phyloP scores from a whole-genome alignment of 1,284 basidiomycete genomes.

The Malassezia slooffiae region DNA sequence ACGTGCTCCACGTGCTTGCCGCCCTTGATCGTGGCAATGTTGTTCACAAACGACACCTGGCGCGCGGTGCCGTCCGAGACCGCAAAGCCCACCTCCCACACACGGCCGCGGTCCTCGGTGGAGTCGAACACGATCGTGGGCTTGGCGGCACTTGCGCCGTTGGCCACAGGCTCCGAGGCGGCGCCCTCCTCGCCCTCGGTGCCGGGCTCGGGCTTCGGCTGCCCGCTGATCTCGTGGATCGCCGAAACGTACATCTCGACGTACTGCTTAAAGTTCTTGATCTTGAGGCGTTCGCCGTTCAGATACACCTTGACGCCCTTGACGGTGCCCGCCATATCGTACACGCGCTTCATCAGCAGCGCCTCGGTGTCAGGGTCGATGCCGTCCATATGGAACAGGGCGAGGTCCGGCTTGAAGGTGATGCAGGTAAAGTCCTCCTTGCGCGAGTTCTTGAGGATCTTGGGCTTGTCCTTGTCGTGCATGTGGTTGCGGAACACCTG shows the following conservation, averaged over 20 bases:
- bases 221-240: slow-evolving; percentile 45
- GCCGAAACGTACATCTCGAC: slow-evolving; percentile 70
- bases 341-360: slow-evolving; percentile 85
- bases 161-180: slow-evolving; percentile 63
- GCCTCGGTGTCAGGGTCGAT: slow-evolving; percentile 88
- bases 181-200: slow-evolving; percentile 31
- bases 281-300: slow-evolving; percentile 81
- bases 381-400: slow-evolving; percentile 77
- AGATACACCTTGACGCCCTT: slow-evolving; percentile 86
- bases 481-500: slow-evolving; percentile 94
- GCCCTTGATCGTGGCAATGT: slow-evolving; percentile 91
- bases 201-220: slow-evolving; percentile 23
- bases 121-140: slow-evolving; percentile 72
- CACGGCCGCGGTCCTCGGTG: slow-evolving; percentile 53
- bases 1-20: slow-evolving; percentile 85
- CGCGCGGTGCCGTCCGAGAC: slow-evolving; percentile 76
- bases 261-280: slow-evolving; percentile 95
- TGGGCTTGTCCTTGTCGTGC: slow-evolving; percentile 69
- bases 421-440: slow-evolving; percentile 79
- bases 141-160: no score
- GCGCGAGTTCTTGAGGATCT: slow-evolving; percentile 69
- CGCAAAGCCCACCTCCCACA: slow-evolving; percentile 95
- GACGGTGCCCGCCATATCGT: slow-evolving; percentile 91
- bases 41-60: slow-evolving; percentile 88
- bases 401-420: slow-evolving; percentile 84